Percentiles rank a stretch among this genome's conserved stretches.
These are phyloP conservation scores for Leptodontidium sp. DNA, from an alignment of 2,329 filamentous ascomycete genomes.

Conservation along the genomic window DNA sequence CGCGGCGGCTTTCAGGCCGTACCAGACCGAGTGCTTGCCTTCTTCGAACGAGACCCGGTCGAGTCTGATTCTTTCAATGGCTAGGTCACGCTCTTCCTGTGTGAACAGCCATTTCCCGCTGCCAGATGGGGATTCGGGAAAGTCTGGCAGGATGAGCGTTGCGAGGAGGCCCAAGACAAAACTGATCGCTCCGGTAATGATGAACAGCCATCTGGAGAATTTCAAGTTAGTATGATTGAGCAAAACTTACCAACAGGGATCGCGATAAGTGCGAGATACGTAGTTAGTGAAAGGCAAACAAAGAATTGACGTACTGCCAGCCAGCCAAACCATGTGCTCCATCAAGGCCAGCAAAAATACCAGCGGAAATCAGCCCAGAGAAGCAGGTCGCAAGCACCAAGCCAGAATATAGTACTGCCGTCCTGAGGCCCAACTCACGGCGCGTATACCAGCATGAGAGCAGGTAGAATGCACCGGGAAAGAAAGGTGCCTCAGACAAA, in stretches of 20 bases:
- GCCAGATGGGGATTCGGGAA: not conserved
- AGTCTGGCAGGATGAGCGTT: not conserved
- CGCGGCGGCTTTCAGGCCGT: not conserved
- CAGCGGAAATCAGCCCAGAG: constrained; percentile 1
- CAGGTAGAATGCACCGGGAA: constrained; percentile 9
- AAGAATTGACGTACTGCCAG: not conserved
- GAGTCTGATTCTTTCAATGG: not conserved
- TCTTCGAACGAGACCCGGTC: not conserved
- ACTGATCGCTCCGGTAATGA: not conserved
- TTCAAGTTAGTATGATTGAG: not conserved
- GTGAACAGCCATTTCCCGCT: not conserved
- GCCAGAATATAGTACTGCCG: not conserved
- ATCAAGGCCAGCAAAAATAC: not conserved
- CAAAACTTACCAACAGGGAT: not conserved
- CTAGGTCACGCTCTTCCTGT: not conserved
- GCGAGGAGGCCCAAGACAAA: not conserved
- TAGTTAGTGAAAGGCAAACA: not conserved
- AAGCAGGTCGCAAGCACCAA: constrained; percentile 3
- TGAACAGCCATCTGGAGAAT: constrained; percentile 7
- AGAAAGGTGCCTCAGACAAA: constrained; percentile 5
- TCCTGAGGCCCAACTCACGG: not conserved
- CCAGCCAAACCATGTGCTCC: not conserved
- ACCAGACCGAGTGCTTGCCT: not conserved
- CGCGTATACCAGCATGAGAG: constrained; percentile 7
- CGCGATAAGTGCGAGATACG: not conserved